Conservation (phyloP, 768 basidiomycete species). For the Leccinum truebloodii region DNA sequence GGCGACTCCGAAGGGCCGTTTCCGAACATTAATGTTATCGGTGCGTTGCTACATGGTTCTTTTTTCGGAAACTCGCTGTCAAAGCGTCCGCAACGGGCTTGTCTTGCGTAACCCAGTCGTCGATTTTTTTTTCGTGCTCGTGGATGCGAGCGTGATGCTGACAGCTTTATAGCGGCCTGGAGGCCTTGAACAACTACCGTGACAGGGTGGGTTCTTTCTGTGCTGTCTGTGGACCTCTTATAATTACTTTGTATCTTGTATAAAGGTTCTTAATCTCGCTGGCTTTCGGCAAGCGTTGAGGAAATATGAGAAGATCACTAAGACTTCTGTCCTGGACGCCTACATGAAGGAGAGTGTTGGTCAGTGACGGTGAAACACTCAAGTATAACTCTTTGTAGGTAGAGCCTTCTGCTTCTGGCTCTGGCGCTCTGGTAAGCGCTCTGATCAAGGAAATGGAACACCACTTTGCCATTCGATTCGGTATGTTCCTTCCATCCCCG, state of each 20-base stretch:
- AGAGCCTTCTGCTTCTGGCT: constrained; percentile 65
- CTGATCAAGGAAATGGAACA: constrained; percentile 80
- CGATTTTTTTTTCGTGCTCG: neutral
- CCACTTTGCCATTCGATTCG: constrained; percentile 73
- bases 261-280: constrained; percentile 79
- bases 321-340: constrained; percentile 66
- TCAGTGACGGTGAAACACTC: neutral
- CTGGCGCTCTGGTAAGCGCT: constrained; percentile 54
- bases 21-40: constrained; percentile 70
- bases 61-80: neutral
- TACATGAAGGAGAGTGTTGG: constrained; percentile 71
- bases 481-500: constrained; percentile 42
- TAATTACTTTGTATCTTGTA: neutral
- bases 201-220: constrained; percentile 55
- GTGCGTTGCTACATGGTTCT: constrained; percentile 34
- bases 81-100: neutral
- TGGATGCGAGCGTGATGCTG: constrained; percentile 5
- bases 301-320: constrained; percentile 82
- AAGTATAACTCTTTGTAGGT: constrained; percentile 43
- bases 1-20: constrained; percentile 79
- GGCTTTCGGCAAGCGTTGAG: constrained; percentile 87
- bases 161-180: constrained; percentile 57
- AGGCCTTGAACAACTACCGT: constrained; percentile 75
- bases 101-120: neutral
- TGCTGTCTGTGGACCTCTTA: neutral